Conservation (phyloP, 768 basidiomycete species). For the Lactarius hatsudake region DNA sequence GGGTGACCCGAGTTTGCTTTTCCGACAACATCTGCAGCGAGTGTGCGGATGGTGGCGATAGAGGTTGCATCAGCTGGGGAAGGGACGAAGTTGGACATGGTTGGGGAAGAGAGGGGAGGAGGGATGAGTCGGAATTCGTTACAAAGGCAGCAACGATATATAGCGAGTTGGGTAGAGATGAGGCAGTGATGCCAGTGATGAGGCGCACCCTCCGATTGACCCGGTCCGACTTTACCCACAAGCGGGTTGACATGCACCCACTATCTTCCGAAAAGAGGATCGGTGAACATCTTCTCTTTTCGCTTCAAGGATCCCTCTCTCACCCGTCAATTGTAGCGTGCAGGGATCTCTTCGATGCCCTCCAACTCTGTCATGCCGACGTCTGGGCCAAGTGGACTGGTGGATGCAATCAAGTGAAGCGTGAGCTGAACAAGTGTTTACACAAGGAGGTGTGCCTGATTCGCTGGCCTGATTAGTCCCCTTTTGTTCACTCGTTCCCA, state of each 20-base stretch:
- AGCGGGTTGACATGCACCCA: constrained; percentile 53
- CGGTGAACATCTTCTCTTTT: constrained; percentile 37
- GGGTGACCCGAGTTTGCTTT: constrained; percentile 96
- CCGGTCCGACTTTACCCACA: constrained; percentile 2
- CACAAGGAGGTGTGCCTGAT: constrained; percentile 56
- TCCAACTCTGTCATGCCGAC: constrained; percentile 64
- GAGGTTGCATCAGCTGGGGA: constrained; percentile 50
- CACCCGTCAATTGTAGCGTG: constrained; percentile 46
- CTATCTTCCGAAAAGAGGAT: constrained; percentile 54
- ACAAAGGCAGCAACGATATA: constrained; percentile 15
- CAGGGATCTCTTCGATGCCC: constrained; percentile 73
- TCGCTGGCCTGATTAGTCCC: constrained; percentile 1
- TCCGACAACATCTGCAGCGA: constrained; percentile 72
- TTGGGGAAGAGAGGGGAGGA: background rate
- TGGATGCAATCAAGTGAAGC: constrained; percentile 66
- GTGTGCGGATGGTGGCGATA: constrained; percentile 71
- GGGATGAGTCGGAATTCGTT: background rate
- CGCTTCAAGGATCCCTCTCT: constrained; percentile 9
- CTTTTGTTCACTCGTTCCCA: constrained; percentile 6
- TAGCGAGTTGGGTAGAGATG: constrained; percentile 16
- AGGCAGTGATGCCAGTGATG: background rate
- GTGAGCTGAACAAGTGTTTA: constrained; percentile 66
- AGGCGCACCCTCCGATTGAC: background rate
- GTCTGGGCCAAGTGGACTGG: constrained; percentile 66
- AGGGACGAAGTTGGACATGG: constrained; percentile 42